These are phyloP conservation scores for Amaranthus cruentus DNA, from an alignment of 148 eudicot genomes.

Conservation along the genomic window DNA sequence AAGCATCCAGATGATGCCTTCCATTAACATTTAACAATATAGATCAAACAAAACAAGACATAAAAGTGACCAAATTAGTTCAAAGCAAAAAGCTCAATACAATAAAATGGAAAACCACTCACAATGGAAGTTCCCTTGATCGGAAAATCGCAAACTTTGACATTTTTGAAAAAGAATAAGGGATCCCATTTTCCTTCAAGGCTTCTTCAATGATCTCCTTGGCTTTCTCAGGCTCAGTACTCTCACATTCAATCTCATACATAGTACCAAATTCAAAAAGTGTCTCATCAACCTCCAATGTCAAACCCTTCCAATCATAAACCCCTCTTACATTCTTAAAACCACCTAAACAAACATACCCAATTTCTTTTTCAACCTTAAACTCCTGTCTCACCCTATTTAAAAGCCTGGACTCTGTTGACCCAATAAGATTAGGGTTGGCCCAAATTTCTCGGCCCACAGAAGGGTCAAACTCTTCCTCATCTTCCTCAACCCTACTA, in stretches of 20 bases:
- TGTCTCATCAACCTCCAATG: slow-evolving; percentile 75
- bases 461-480: slow-evolving; percentile 59
- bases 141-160: slow-evolving; percentile 77
- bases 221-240: slow-evolving; percentile 66
- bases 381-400: slow-evolving; percentile 67
- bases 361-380: slow-evolving; percentile 34
- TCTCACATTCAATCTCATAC: slow-evolving; percentile 87
- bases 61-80: neutral
- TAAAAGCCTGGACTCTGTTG: slow-evolving; percentile 50
- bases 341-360: slow-evolving; percentile 72
- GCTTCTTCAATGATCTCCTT: slow-evolving; percentile 60
- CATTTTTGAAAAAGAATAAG: slow-evolving; percentile 53
- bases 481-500: slow-evolving; percentile 81
- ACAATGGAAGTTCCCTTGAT: slow-evolving; percentile 55
- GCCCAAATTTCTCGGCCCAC: slow-evolving; percentile 47
- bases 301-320: slow-evolving; percentile 70
- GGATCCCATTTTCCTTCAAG: slow-evolving; percentile 58
- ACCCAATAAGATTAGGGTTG: slow-evolving; percentile 41
- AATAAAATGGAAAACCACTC: slow-evolving; percentile 24
- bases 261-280: slow-evolving; percentile 67
- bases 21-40: neutral
- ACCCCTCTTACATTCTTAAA: slow-evolving; percentile 80
- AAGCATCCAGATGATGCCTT: too few relatives aligned
- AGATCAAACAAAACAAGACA: neutral
- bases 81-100: neutral